A percentile compares a stretch with the other conserved stretches of the same genome.
Conservation (phyloP, 2,329 filamentous ascomycete species). For the Eutypella sp. region DNA sequence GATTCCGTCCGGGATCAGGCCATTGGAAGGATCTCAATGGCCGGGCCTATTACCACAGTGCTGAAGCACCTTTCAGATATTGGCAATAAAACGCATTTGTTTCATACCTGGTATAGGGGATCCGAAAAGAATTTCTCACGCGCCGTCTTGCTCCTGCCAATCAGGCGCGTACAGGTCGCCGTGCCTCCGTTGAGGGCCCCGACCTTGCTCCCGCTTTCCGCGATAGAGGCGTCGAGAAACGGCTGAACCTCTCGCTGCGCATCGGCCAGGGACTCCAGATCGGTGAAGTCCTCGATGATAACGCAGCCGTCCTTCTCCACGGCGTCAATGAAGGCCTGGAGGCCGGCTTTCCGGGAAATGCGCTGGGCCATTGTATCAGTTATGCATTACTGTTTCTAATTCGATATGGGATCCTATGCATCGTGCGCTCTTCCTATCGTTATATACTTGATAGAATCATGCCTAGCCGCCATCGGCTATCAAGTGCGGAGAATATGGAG, state of each 20-base stretch:
- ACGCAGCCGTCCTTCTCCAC: slow-evolving; percentile 30
- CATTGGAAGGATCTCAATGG: too few relatives aligned
- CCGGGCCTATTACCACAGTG: too few relatives aligned
- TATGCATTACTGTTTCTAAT: too few relatives aligned
- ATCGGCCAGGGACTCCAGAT: slow-evolving; percentile 18
- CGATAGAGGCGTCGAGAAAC: slow-evolving; percentile 11
- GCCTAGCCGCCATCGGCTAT: too few relatives aligned
- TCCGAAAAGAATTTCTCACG: slow-evolving; percentile 32
- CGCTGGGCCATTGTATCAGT: not conserved
- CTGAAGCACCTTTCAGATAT: too few relatives aligned
- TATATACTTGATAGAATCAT: too few relatives aligned
- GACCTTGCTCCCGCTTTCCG: slow-evolving; percentile 14
- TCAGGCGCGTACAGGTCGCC: slow-evolving; percentile 28
- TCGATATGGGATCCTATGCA: too few relatives aligned
- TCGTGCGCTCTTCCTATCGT: too few relatives aligned
- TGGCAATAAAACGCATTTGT: too few relatives aligned
- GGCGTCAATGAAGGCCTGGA: slow-evolving; percentile 22
- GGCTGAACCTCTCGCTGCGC: slow-evolving; percentile 21
- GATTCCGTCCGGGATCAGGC: too few relatives aligned
- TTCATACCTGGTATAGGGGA: slow-evolving; percentile 21
- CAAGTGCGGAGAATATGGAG: too few relatives aligned
- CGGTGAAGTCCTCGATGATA: slow-evolving; percentile 27
- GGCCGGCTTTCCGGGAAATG: not conserved
- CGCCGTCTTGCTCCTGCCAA: slow-evolving; percentile 30
- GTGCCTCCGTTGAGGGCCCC: slow-evolving; percentile 27